Base-by-base conservation (phyloP, 306 rosid genomes). In the Dalbergia cultrata region DNA sequence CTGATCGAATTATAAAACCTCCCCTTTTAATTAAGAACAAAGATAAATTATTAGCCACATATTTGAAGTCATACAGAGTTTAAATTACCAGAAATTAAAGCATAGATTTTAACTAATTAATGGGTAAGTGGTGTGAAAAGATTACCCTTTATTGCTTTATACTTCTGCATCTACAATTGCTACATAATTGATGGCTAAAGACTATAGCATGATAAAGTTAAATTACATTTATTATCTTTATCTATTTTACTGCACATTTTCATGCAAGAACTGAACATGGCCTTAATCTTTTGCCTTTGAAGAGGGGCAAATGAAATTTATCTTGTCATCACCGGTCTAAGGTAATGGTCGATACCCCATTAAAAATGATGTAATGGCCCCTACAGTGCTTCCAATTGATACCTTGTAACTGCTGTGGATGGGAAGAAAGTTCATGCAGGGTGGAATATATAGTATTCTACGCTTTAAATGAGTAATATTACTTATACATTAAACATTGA, bases 231-330 rank as follows among this genome's bases (percentile, higher is more conserved):
- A 13, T 76, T 49, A 37, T 68, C 4, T 13, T 26, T 62, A 18
- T 62, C 31, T 68, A 62, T 44, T 70, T 56, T 70, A 49, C 60
- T 5, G 14, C 49, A 45, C 80, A 62, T n/a, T 75, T 76, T 49
- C 57, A 13, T 82, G 79, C 78, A 70, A 82, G 34, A 69, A 61
- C 21, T 10, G 74, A 62, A 76, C 76, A 62, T 61, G 67, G 58
- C 37, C 49, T n/a, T 49, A 22, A 22, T 69, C 18, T 52, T 63
- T 54, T 56, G 62, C 74, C 60, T 54, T 17, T 62, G 43, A 52
- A n/a, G 61, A 52, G 74, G 68, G 68, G 21, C 41, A 43, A 41
- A 76, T 79, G 26, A 60, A 61, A 72, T 37, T 71, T 53, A 61
- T 84, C 77, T 60, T 70, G 64, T 78, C 56, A n/a, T 68, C 74